phyloP scores from a whole-genome alignment of 345 rosid species.

The Xanthoceras sorbifolium region DNA sequence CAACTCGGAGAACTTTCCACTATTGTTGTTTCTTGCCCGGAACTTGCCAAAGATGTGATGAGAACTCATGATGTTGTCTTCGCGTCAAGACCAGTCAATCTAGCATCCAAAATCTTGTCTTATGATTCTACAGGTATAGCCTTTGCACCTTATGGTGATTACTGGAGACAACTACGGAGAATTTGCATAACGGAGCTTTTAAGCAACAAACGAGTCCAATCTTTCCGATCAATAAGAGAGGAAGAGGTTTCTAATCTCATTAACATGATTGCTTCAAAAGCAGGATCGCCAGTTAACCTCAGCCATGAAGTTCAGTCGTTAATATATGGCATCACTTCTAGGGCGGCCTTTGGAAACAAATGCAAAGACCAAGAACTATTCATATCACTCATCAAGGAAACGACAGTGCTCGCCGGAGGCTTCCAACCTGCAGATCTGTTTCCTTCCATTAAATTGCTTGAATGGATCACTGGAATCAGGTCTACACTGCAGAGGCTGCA shows the following conservation, averaged over 20 bases:
- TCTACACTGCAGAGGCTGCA: conserved; percentile 23
- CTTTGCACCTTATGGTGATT: conserved; percentile 27
- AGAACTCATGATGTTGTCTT: no score
- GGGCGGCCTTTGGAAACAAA: conserved; percentile 38
- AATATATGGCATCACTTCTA: conserved; percentile 22
- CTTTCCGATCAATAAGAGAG: no score
- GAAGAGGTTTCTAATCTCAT: conserved; percentile 26
- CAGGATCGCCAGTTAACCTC: conserved; percentile 21
- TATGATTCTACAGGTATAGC: conserved; percentile 19
- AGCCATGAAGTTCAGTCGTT: conserved; percentile 21
- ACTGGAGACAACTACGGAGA: conserved; percentile 29
- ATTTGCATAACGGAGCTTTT: no score
- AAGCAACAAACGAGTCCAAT: no score
- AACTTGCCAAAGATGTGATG: no score
- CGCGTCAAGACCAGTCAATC: conserved; percentile 21
- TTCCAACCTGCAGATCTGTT: conserved; percentile 35
- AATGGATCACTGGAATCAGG: conserved; percentile 17
- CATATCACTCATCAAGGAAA: conserved; percentile 27
- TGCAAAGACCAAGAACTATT: conserved; percentile 18
- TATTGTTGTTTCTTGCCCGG: no score
- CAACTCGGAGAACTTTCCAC: no score
- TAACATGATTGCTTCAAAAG: not conserved
- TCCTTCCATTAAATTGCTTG: conserved; percentile 27
- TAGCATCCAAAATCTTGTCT: not conserved
- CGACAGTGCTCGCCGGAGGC: conserved; percentile 21